A percentile compares a stretch with the other conserved stretches of the same genome.
phyloP scores from a whole-genome alignment of 202 grass and related monocot genomes.

The Elaeis oleifera region DNA sequence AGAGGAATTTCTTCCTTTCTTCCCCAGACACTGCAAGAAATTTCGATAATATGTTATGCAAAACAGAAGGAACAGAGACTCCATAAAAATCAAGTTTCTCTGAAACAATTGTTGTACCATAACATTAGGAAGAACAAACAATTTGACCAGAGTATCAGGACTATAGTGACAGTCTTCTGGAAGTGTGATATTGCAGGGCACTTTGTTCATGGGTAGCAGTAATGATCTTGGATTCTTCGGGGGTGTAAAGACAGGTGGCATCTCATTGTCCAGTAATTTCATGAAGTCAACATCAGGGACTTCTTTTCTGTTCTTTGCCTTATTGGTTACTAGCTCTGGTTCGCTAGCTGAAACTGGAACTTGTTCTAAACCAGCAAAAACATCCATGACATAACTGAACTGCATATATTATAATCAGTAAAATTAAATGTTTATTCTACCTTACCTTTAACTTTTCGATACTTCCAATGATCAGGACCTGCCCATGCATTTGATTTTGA shows the following conservation, averaged over 20 bases:
- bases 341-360: conserved; percentile 32
- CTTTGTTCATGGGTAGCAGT: conserved; percentile 47
- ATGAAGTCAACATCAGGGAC: conserved; percentile 63
- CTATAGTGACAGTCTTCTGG: conserved; percentile 92
- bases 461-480: conserved; percentile 98
- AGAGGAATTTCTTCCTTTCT: conserved; percentile 48
- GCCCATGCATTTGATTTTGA: conserved; percentile 96
- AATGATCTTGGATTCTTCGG: conserved; percentile 71
- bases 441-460: conserved; percentile 75
- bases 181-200: conserved; percentile 55
- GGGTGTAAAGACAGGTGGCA: conserved; percentile 50
- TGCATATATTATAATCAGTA: neutral
- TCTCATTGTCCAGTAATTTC: conserved; percentile 55
- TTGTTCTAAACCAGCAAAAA: conserved; percentile 41
- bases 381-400: conserved; percentile 1
- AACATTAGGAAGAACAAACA: conserved; percentile 73
- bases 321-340: conserved; percentile 43
- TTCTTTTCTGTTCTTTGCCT: conserved; percentile 52
- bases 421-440: neutral
- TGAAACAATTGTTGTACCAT: conserved; percentile 50
- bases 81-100: conserved; percentile 1
- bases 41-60: conserved; percentile 9
- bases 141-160: conserved; percentile 86
- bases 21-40: conserved; percentile 54
- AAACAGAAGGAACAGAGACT: conserved; percentile 3